Percentiles rank a stretch among this genome's conserved stretches.
phyloP scores from a whole-genome alignment of 2,329 filamentous ascomycete genomes.

The Sphaerulina musiva region DNA sequence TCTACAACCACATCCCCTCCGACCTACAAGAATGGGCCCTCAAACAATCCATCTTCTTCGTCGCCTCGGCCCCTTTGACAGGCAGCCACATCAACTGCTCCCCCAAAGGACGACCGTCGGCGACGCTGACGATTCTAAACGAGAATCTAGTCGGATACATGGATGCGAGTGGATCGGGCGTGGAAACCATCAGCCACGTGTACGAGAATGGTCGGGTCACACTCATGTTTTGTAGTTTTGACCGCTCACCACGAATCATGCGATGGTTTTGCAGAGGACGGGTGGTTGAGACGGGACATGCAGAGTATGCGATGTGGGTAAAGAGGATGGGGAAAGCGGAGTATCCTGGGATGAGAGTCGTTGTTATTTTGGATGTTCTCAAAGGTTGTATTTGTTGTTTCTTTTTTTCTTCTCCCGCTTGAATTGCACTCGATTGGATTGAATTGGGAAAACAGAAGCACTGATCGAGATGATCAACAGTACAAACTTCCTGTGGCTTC shows the following conservation, averaged over 20 bases:
- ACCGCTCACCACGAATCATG: constrained; percentile 53
- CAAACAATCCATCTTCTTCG: constrained; percentile 66
- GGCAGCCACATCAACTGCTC: constrained; percentile 68
- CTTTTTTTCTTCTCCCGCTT: not conserved
- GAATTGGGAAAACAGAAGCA: not conserved
- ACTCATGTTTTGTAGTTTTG: constrained; percentile 66
- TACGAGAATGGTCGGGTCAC: constrained; percentile 72
- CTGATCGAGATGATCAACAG: constrained; percentile 24
- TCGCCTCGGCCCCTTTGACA: constrained; percentile 62
- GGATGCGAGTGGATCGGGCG: constrained; percentile 67
- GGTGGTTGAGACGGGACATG: constrained; percentile 55
- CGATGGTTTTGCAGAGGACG: constrained; percentile 55
- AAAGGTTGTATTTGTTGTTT: constrained; percentile 37
- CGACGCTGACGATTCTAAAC: constrained; percentile 56
- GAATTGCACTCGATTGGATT: not conserved
- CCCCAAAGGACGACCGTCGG: constrained; percentile 61
- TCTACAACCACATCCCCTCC: constrained; percentile 49
- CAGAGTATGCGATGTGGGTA: constrained; percentile 43
- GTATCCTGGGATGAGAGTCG: constrained; percentile 50
- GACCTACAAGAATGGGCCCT: constrained; percentile 59
- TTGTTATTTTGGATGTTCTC: constrained; percentile 57
- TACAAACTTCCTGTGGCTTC: constrained; percentile 62
- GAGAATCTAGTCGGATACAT: constrained; percentile 61
- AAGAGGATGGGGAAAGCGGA: constrained; percentile 31
- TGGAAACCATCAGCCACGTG: constrained; percentile 68